phyloP scores from a whole-genome alignment of 345 rosid species.

The Acer campestre region DNA sequence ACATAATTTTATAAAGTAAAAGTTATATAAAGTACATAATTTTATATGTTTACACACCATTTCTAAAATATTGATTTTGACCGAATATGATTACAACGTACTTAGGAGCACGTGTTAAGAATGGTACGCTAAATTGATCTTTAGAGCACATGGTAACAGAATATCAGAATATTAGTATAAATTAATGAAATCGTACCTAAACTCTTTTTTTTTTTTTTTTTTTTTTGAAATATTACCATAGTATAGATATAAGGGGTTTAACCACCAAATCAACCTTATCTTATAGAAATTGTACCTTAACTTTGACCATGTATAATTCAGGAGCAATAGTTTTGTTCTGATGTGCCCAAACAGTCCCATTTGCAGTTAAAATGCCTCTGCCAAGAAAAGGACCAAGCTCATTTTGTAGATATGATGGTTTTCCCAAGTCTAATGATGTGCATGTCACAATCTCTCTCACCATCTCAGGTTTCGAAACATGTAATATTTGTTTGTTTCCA shows the following conservation, averaged over 20 bases:
- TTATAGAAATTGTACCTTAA: constrained; percentile 31
- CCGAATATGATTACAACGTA: too few relatives aligned
- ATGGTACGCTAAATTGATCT: too few relatives aligned
- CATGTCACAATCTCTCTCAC: constrained; percentile 45
- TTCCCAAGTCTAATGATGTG: constrained; percentile 47
- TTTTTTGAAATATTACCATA: too few relatives aligned
- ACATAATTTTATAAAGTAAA: constrained; percentile 14
- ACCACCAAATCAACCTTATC: too few relatives aligned
- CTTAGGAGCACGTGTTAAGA: too few relatives aligned
- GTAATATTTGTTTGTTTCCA: constrained; percentile 41
- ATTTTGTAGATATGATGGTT: constrained; percentile 45
- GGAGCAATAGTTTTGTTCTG: constrained; percentile 56
- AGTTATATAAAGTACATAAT: too few relatives aligned
- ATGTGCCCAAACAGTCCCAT: constrained; percentile 47
- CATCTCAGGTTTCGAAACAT: constrained; percentile 33
- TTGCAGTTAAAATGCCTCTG: constrained; percentile 51
- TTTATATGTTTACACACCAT: too few relatives aligned
- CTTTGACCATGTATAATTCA: constrained; percentile 46
- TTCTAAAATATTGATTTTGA: too few relatives aligned
- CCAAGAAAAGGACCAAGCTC: constrained; percentile 52
- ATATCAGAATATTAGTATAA: too few relatives aligned
- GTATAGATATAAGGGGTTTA: too few relatives aligned
- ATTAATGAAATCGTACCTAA: constrained; percentile 27
- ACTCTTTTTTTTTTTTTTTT: constrained; percentile 22
- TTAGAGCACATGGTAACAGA: too few relatives aligned